Evolutionary conservation across 176 grass and related monocot genomes (phyloP), one percentile per base, ranked within the genome.

Genomic region (Echinochloa phyllopogon): DNA sequence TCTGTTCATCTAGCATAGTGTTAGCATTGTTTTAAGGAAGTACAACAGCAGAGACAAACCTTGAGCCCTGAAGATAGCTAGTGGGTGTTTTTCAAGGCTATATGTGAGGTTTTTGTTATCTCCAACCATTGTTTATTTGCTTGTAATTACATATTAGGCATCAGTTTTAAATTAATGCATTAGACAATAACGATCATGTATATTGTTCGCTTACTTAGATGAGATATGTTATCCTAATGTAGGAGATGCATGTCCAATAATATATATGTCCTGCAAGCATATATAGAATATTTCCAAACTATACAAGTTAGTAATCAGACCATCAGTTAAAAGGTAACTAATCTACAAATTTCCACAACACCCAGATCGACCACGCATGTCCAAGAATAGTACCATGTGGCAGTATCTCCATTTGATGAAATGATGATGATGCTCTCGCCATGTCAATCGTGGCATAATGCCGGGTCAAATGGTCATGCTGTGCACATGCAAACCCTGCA

Each of bases 351-450:
- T 17, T 33, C 23, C 14, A 78, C 11, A 65, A 39, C 25, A 65
- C 0, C 16, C 24, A 66, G 17, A 72, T 72, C 2, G 29, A 51
- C 18, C 44, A 79, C 39, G 24, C 0, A 66, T 38, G 76, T 21
- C 18, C 44, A 51, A 65, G 25, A 10, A 51, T 49, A 16, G 17
- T 51, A 50, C 36, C 61, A 80, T 80, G 62, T 67, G 77, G 77
- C 27, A 33, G 29, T 33, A 33, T 33, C 29, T 33, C 29, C 29
- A 33, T 33, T 67, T 51, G 45, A 73, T 18, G 52, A 55, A 24
- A 73, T 18, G 52, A 55, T 21, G 27, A 43, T 62, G 24, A 65
- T 65, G 43, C 24, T 37, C 2, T 17, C 41, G 16, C 25, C 36
- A 24, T 40, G 21, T 58, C 20, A 41, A 24, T 21, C 23, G 33